phyloP scores from a whole-genome alignment of 2,329 filamentous ascomycete genomes.

The Aureobasidium musti region DNA sequence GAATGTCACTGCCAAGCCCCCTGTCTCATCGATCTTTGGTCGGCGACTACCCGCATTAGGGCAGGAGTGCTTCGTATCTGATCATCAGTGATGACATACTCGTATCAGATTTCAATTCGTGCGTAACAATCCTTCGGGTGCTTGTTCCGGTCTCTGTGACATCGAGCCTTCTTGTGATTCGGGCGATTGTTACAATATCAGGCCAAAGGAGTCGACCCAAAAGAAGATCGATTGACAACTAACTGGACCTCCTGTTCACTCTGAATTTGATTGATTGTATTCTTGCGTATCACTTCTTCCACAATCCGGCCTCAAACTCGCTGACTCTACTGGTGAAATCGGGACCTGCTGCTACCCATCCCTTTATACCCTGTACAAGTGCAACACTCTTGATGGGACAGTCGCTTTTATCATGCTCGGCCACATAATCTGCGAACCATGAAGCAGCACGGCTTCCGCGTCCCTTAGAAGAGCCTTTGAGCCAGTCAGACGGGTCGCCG shows the following conservation, averaged over 20 bases:
- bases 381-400: not conserved
- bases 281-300: not conserved
- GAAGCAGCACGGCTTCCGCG: not conserved
- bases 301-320: not conserved
- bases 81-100: no score
- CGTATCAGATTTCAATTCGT: no score
- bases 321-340: not conserved
- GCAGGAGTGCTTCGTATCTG: no score
- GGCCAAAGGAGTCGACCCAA: no score
- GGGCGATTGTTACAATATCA: no score
- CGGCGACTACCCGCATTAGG: no score
- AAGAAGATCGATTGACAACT: not conserved
- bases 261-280: no score
- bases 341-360: not conserved
- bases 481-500: not conserved
- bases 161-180: no score
- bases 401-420: not conserved
- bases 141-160: no score
- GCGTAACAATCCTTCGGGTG: no score
- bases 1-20: no score
- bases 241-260: not conserved
- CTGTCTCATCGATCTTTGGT: no score
- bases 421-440: constrained; percentile 2
- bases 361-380: not conserved
- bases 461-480: not conserved